Conservation (phyloP, 768 basidiomycete genomes). For the Daedaleopsis nitida region DNA sequence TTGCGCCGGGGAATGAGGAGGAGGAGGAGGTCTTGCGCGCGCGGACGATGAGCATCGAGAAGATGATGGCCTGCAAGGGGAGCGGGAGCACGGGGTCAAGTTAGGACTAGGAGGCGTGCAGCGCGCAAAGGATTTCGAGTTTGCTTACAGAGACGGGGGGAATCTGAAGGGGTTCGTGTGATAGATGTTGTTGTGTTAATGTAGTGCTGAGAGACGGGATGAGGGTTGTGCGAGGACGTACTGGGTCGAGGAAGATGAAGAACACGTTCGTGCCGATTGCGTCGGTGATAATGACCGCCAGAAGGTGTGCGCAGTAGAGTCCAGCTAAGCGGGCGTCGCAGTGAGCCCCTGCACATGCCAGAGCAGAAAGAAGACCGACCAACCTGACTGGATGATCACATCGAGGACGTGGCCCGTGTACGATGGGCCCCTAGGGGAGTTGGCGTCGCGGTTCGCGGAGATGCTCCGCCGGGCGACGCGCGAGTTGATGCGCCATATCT, state of each 20-base stretch:
- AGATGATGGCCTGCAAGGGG: constrained; percentile 5
- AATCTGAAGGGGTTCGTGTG: background rate
- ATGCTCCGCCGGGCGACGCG: background rate
- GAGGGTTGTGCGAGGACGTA: background rate
- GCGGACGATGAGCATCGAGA: constrained; percentile 15
- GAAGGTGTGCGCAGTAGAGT: constrained; percentile 6
- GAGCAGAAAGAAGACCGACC: background rate
- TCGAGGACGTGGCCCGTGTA: constrained; percentile 5
- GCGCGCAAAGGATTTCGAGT: background rate
- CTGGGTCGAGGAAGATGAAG: constrained; percentile 13
- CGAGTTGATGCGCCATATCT: constrained; percentile 11
- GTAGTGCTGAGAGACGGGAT: background rate
- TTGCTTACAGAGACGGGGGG: constrained; percentile 1
- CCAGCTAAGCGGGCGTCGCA: background rate
- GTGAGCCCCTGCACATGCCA: background rate
- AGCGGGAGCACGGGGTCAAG: background rate
- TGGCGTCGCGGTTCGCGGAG: background rate
- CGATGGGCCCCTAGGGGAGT: constrained; percentile 1
- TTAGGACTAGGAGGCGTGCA: background rate
- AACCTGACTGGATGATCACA: constrained; percentile 7
- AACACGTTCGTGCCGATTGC: constrained; percentile 6
- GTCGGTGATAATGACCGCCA: constrained; percentile 6
- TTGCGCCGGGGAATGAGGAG: no score
- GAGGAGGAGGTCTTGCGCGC: background rate
- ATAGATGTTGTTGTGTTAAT: background rate